phyloP scores from a whole-genome alignment of 176 grass and related monocot species.

The Eragrostis curvula region DNA sequence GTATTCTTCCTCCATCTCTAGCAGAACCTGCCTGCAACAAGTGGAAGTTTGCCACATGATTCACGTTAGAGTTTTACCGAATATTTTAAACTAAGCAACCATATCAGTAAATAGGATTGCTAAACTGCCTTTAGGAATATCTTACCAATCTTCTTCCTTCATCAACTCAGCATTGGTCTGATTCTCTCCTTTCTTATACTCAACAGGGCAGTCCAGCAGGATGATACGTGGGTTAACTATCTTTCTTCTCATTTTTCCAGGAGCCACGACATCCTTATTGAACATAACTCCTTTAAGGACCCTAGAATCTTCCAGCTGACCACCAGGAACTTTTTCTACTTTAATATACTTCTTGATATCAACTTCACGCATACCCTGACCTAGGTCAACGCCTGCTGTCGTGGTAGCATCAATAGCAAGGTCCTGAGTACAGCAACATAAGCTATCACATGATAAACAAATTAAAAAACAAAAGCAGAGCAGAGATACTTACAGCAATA shows the following conservation, averaged over 20 bases:
- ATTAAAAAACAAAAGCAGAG: background rate
- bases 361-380: constrained; percentile 91
- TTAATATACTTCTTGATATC: constrained; percentile 99
- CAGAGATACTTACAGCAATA: constrained; percentile 76
- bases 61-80: background rate
- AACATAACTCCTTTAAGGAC: constrained; percentile 97
- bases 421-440: constrained; percentile 60
- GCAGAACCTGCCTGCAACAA: constrained; percentile 78
- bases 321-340: constrained; percentile 94
- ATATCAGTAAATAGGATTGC: background rate
- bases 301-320: constrained; percentile 86
- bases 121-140: constrained; percentile 10
- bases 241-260: constrained; percentile 97
- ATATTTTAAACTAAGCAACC: background rate
- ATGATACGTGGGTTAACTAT: constrained; percentile 98
- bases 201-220: constrained; percentile 85
- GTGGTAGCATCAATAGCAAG: constrained; percentile 97
- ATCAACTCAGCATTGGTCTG: constrained; percentile 97
- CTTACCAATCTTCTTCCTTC: constrained; percentile 97
- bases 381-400: constrained; percentile 90
- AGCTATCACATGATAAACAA: constrained; percentile 26
- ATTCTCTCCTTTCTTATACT: constrained; percentile 98
- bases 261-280: constrained; percentile 97
- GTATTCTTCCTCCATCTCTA: constrained; percentile 97
- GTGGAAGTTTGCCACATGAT: background rate